A percentile compares a stretch with the other conserved stretches of the same genome.
Evolutionary conservation across 164 flowering plant genomes (phyloP).

Genomic region (Aristolochia fimbriata): DNA sequence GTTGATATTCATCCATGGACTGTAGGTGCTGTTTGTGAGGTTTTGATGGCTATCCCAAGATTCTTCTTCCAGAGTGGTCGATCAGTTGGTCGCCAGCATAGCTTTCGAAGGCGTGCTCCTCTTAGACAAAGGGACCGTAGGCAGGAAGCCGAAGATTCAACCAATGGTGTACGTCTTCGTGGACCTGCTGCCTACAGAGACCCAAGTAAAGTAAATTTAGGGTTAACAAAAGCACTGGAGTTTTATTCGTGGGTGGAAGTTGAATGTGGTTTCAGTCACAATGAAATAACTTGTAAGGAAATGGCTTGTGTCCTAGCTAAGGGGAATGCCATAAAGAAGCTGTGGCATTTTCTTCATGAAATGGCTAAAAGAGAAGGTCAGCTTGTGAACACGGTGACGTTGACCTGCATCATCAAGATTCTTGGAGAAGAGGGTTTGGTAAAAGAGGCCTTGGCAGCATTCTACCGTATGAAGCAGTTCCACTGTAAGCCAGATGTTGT

Average conservation of each 20-base stretch:
- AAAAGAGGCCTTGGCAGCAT: constrained; percentile 53
- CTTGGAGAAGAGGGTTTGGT: constrained; percentile 86
- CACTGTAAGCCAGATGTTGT: constrained; percentile 73
- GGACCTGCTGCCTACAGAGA: constrained; percentile 77
- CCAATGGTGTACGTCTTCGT: constrained; percentile 28
- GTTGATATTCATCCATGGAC: constrained; percentile 16
- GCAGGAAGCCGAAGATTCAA: constrained; percentile 22
- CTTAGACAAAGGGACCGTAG: constrained; percentile 49
- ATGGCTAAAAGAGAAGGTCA: constrained; percentile 29
- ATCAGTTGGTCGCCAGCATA: constrained; percentile 60
- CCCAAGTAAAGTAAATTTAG: constrained; percentile 32
- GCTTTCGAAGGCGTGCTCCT: constrained; percentile 55
- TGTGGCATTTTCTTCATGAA: constrained; percentile 65
- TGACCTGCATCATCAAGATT: constrained; percentile 83
- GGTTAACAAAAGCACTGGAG: constrained; percentile 49
- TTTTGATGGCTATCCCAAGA: constrained; percentile 50
- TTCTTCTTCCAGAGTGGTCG: constrained; percentile 55
- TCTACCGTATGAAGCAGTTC: constrained; percentile 70
- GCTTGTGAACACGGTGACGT: constrained; percentile 44
- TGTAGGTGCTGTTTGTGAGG: constrained; percentile 29
- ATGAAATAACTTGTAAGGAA: constrained; percentile 64
- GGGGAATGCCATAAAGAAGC: constrained; percentile 33
- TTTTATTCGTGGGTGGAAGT: constrained; percentile 66
- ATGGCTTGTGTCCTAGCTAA: constrained; percentile 66
- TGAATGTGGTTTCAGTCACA: constrained; percentile 42